Percentiles rank a stretch among this genome's conserved stretches.
These are phyloP conservation scores for Suillus subaureus DNA, from an alignment of 768 basidiomycete species.

Conservation along the genomic window DNA sequence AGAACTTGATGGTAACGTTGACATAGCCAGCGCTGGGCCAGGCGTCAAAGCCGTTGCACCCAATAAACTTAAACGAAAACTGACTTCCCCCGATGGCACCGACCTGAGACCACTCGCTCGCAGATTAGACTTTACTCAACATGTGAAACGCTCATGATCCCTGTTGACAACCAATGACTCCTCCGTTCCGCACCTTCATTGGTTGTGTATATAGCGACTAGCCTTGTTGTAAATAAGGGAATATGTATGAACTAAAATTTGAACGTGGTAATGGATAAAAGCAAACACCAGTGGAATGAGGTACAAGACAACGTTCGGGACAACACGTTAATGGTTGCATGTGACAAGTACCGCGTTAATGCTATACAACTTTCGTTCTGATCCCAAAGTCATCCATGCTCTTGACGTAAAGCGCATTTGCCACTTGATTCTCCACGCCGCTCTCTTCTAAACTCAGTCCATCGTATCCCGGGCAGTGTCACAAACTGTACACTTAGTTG, in stretches of 20 bases:
- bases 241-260: neutral
- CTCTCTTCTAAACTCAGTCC: neutral
- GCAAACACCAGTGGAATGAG: neutral
- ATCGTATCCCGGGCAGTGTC: slow-evolving; percentile 39
- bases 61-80: slow-evolving; percentile 71
- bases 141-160: slow-evolving; percentile 9
- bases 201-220: neutral
- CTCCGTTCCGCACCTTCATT: neutral
- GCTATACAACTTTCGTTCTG: neutral
- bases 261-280: neutral
- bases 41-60: slow-evolving; percentile 52
- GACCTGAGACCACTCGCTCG: slow-evolving; percentile 65
- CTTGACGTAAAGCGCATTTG: neutral
- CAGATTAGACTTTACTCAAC: slow-evolving; percentile 69
- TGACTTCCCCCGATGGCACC: slow-evolving; percentile 54
- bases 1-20: slow-evolving; percentile 77
- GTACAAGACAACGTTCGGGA: neutral
- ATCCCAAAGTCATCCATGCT: neutral
- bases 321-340: neutral
- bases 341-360: neutral
- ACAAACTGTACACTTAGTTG: slow-evolving; percentile 54
- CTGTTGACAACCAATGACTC: neutral
- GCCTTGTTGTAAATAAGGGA: neutral
- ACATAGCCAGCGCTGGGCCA: slow-evolving; percentile 49
- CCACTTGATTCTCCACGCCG: neutral